Conservation (phyloP, 148 eudicot species). For the Heliosperma pusillum region DNA sequence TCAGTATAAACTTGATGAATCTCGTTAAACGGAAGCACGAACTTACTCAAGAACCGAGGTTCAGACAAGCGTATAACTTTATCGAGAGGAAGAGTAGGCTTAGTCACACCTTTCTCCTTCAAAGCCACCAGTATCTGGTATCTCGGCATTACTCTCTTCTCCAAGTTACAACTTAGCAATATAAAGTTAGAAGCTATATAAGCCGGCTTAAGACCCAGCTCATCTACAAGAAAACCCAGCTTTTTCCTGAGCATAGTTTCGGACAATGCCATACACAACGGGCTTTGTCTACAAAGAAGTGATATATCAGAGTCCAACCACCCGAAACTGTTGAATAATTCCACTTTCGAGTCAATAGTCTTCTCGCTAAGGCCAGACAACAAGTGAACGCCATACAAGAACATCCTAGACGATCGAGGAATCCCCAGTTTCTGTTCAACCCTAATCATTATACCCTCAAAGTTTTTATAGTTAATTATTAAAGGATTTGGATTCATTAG, state of each 20-base stretch:
- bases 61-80: background rate
- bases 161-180: constrained; percentile 13
- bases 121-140: constrained; percentile 23
- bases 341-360: background rate
- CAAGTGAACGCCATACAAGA: too few relatives aligned
- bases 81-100: background rate
- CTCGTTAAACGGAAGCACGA: constrained; percentile 25
- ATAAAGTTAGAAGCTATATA: constrained; percentile 1
- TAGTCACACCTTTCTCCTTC: constrained; percentile 30
- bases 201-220: constrained; percentile 24
- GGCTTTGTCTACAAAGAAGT: constrained; percentile 9
- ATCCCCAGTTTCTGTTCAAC: too few relatives aligned
- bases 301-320: constrained; percentile 28
- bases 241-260: constrained; percentile 16
- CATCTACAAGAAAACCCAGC: constrained; percentile 25
- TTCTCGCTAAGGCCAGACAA: too few relatives aligned
- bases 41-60: constrained; percentile 18
- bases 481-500: background rate
- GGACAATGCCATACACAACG: constrained; percentile 12
- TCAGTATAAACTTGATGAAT: constrained; percentile 13
- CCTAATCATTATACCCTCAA: background rate
- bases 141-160: constrained; percentile 35
- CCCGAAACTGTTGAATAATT: constrained; percentile 29
- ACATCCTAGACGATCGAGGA: too few relatives aligned
- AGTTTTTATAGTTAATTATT: background rate